Percentiles rank a stretch among this genome's conserved stretches.
These are phyloP conservation scores for Cladosporium sp. DNA, from an alignment of 2,329 filamentous ascomycete genomes.

Conservation along the genomic window DNA sequence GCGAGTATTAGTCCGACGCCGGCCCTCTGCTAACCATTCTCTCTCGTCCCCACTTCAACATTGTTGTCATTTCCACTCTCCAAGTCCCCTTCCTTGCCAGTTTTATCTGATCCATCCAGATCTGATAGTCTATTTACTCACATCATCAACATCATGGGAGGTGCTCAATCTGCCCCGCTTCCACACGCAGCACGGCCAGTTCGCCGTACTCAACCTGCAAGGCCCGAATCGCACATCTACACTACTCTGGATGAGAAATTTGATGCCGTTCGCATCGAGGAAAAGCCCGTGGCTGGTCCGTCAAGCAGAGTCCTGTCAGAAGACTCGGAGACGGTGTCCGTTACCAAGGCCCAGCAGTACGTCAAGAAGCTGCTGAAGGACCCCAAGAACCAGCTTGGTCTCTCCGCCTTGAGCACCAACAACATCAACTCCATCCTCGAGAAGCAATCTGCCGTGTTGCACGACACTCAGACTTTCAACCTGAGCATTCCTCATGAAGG, in stretches of 20 bases:
- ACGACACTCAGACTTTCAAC: conserved; percentile 78
- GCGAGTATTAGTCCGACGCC: not conserved
- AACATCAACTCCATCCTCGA: conserved; percentile 63
- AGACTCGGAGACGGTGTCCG: conserved; percentile 26
- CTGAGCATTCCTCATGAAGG: conserved; percentile 77
- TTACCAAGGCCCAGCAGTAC: conserved; percentile 26
- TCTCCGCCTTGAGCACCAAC: conserved; percentile 65
- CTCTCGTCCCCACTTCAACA: no score
- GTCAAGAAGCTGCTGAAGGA: conserved; percentile 31
- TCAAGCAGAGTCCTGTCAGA: conserved; percentile 15
- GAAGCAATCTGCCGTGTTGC: conserved; percentile 57
- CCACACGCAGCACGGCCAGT: conserved; percentile 3
- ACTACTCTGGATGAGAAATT: conserved; percentile 31
- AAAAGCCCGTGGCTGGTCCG: conserved; percentile 18
- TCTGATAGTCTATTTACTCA: not conserved
- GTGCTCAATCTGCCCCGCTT: conserved; percentile 12
- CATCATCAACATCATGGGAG: conserved; percentile 14
- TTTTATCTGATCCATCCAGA: conserved; percentile 11
- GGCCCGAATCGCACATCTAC: conserved; percentile 9
- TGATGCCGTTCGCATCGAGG: conserved; percentile 28
- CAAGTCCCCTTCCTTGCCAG: not conserved
- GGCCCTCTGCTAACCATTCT: not conserved
- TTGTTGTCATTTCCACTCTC: not conserved
- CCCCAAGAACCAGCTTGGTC: conserved; percentile 61
- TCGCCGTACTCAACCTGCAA: not conserved